These are phyloP conservation scores for Phascolomyces articulosus DNA, from an alignment of 371 early-diverging fungal genomes.

Conservation along the genomic window DNA sequence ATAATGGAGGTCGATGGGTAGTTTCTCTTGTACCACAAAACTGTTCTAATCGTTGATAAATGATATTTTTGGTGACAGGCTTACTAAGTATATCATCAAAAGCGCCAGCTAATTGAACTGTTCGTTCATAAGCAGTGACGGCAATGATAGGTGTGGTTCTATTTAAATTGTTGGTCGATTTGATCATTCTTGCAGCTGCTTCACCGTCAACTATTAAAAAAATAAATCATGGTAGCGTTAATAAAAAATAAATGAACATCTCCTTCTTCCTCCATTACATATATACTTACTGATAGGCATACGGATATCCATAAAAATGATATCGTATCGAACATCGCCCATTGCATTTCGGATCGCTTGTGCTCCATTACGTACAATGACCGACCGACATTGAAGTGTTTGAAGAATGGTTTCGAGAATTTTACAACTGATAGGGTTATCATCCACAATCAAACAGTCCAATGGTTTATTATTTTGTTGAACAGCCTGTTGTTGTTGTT, in stretches of 20 bases:
- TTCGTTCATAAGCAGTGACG: constrained; percentile 72
- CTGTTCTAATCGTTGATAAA: constrained; percentile 49
- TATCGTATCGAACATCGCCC: constrained; percentile 87
- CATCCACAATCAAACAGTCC: constrained; percentile 83
- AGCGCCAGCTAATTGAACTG: constrained; percentile 51
- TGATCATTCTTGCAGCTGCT: constrained; percentile 92
- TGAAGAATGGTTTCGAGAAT: constrained; percentile 85
- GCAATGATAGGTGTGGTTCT: constrained; percentile 75
- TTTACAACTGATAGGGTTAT: constrained; percentile 88
- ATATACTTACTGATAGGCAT: constrained; percentile 91
- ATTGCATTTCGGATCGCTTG: constrained; percentile 90
- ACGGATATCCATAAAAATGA: constrained; percentile 91
- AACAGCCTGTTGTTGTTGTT: no score
- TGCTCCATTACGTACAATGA: constrained; percentile 87
- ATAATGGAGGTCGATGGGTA: constrained; percentile 11
- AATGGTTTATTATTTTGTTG: constrained; percentile 14
- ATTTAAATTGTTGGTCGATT: constrained; percentile 86
- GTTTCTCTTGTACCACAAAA: constrained; percentile 30
- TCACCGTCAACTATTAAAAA: constrained; percentile 92
- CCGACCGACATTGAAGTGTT: constrained; percentile 76
- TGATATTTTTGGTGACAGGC: constrained; percentile 70
- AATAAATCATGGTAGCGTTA: no score
- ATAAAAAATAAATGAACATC: no score
- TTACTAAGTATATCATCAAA: constrained; percentile 80
- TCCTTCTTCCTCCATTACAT: no score